These are phyloP conservation scores for Thelonectria olida DNA, from an alignment of 2,329 filamentous ascomycete species.

Conservation along the genomic window DNA sequence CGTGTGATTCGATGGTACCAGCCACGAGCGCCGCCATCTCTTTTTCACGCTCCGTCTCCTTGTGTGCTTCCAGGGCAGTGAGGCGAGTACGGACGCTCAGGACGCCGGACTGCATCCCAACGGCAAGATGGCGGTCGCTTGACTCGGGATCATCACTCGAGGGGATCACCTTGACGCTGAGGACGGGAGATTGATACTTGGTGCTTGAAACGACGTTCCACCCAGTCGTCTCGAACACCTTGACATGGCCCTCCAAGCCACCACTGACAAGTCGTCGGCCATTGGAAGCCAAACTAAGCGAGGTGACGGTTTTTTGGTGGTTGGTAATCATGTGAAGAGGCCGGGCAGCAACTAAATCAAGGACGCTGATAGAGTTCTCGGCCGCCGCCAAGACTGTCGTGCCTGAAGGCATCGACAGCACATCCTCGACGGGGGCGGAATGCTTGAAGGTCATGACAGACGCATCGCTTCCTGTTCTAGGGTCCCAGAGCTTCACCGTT, in stretches of 20 bases:
- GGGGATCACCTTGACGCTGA: conserved; percentile 80
- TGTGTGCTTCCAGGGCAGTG: conserved; percentile 81
- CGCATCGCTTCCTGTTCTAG: conserved; percentile 71
- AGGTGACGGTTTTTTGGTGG: conserved; percentile 97
- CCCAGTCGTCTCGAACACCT: conserved; percentile 90
- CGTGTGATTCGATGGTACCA: conserved; percentile 81
- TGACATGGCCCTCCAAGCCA: conserved; percentile 93
- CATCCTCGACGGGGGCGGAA: conserved; percentile 84
- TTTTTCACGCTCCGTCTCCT: conserved; percentile 79
- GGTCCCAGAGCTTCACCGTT: conserved; percentile 94
- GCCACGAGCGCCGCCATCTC: conserved; percentile 85
- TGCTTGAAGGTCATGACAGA: conserved; percentile 95
- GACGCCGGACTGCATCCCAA: conserved; percentile 95
- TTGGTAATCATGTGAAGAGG: conserved; percentile 88
- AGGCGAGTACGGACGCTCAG: conserved; percentile 90
- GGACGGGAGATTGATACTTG: conserved; percentile 92
- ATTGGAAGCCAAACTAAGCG: conserved; percentile 81
- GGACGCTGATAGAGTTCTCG: conserved; percentile 86
- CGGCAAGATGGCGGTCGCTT: conserved; percentile 91
- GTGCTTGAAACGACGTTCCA: conserved; percentile 97
- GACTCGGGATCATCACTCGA: conserved; percentile 50
- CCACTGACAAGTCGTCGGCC: conserved; percentile 85
- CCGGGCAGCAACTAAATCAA: conserved; percentile 91
- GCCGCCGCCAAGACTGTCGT: conserved; percentile 87
- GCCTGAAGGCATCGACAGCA: conserved; percentile 87